Conservation (phyloP, 305 asterid genomes). For the Coffea humblotiana region DNA sequence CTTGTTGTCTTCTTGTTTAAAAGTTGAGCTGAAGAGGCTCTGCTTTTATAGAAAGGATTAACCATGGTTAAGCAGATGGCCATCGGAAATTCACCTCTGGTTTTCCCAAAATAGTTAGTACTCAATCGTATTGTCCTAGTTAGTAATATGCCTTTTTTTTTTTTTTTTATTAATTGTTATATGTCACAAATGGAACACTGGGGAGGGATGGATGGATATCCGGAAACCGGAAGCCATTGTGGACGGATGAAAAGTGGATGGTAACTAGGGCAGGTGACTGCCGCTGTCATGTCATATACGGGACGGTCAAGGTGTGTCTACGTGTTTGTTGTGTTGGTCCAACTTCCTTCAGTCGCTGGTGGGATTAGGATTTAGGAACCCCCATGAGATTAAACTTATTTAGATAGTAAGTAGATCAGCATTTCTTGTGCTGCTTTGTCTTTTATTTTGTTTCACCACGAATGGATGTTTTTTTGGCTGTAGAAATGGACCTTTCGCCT, state of each 20-base stretch:
- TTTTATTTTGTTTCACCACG: too few relatives aligned
- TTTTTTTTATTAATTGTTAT: background rate
- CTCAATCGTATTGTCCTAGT: background rate
- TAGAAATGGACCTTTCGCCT: too few relatives aligned
- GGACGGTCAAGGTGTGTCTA: background rate
- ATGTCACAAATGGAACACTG: background rate
- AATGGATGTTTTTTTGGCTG: too few relatives aligned
- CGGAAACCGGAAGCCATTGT: background rate
- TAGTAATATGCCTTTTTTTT: too few relatives aligned
- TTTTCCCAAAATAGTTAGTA: constrained; percentile 1
- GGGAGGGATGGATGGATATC: background rate
- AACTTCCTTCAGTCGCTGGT: background rate
- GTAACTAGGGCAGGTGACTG: background rate
- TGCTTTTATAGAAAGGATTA: constrained; percentile 25
- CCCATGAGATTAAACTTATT: too few relatives aligned
- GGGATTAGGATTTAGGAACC: too few relatives aligned
- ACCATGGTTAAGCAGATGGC: constrained; percentile 37
- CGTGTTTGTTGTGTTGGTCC: background rate
- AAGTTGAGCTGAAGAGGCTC: background rate
- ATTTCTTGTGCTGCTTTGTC: too few relatives aligned
- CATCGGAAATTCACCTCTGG: constrained; percentile 17
- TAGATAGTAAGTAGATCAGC: too few relatives aligned
- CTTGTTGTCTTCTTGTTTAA: background rate
- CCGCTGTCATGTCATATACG: background rate
- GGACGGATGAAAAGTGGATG: background rate